phyloP scores from a whole-genome alignment of 148 eudicot species.

The Beta vulgaris region DNA sequence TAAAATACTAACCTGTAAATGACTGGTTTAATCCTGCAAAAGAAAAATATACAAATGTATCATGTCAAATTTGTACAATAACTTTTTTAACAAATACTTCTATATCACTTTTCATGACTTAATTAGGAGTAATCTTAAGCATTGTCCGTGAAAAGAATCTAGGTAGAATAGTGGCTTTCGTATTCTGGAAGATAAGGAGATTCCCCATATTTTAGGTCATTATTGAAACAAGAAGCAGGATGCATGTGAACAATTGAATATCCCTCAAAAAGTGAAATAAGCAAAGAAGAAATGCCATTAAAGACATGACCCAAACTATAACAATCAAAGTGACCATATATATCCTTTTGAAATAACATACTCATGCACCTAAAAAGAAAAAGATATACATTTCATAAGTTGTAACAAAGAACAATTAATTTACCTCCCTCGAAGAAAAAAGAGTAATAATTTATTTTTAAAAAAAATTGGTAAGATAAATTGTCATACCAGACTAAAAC shows the following conservation, averaged over 20 bases:
- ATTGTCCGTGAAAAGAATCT: neutral
- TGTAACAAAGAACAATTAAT: too few relatives aligned
- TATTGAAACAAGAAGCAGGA: neutral
- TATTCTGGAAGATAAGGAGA: neutral
- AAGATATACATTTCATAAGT: too few relatives aligned
- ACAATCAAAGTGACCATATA: neutral
- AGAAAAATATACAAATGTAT: conserved; percentile 12
- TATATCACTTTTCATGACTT: neutral
- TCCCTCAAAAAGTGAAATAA: neutral
- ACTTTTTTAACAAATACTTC: too few relatives aligned
- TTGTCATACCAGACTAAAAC: too few relatives aligned
- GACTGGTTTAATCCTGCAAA: conserved; percentile 66
- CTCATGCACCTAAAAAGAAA: too few relatives aligned
- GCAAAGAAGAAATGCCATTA: neutral
- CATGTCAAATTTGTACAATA: too few relatives aligned
- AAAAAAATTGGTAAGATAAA: too few relatives aligned
- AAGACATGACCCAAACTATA: neutral
- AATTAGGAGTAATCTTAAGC: neutral
- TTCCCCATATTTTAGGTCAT: neutral
- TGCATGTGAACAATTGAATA: neutral
- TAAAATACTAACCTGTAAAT: conserved; percentile 50
- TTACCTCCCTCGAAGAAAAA: too few relatives aligned
- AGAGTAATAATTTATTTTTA: too few relatives aligned
- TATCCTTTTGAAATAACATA: too few relatives aligned
- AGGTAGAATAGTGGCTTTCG: neutral